Percentiles rank a stretch among this genome's conserved stretches.
Conservation (phyloP, 257 asterid genomes). For the Mitragyna speciosa region DNA sequence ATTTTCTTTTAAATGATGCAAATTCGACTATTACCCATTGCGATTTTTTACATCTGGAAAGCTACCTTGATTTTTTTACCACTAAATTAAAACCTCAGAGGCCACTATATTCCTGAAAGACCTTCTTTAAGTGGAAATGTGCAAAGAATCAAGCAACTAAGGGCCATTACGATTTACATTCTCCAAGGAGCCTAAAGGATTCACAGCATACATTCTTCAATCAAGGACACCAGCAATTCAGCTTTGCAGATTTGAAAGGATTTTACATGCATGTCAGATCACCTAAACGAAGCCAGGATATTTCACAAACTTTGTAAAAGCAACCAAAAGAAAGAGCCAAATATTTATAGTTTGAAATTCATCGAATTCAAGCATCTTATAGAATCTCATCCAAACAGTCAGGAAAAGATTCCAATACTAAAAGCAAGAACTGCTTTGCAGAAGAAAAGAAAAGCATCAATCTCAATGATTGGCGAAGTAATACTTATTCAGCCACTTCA, state of each 20-base stretch:
- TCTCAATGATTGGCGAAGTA: neutral
- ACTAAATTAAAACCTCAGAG: neutral
- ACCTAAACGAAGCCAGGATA: neutral
- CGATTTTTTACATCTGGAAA: neutral
- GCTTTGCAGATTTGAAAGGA: neutral
- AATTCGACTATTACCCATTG: neutral
- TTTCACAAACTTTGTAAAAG: neutral
- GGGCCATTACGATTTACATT: no score
- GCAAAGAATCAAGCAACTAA: neutral
- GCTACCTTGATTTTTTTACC: neutral
- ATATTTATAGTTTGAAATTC: neutral
- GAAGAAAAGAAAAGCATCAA: neutral
- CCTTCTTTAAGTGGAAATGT: neutral
- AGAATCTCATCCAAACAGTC: neutral
- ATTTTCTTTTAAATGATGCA: neutral
- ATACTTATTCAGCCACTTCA: neutral
- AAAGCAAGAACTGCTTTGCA: neutral
- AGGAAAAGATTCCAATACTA: neutral
- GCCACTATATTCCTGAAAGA: neutral
- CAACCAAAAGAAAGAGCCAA: neutral
- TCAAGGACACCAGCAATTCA: neutral
- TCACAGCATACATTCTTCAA: neutral
- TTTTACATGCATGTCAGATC: neutral
- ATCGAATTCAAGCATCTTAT: neutral
- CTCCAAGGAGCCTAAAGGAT: neutral